Conservation (phyloP, 2,329 filamentous ascomycete species). For the Gaeumannomyces tritici region DNA sequence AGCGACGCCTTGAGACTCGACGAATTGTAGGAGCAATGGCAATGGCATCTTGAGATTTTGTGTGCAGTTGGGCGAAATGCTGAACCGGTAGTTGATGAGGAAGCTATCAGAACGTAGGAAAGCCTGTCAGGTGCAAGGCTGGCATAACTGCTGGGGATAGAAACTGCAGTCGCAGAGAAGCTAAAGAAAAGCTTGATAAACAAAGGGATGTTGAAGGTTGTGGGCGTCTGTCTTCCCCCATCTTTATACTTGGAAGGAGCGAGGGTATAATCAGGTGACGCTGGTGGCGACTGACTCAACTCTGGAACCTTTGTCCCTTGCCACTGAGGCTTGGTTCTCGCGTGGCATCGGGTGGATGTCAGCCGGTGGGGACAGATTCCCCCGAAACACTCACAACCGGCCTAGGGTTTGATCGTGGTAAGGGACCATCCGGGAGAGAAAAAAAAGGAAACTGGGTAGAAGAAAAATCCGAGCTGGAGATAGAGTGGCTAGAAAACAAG, state of each 20-base stretch:
- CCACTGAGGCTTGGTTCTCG: neutral
- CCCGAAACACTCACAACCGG: too few relatives aligned
- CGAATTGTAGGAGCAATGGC: too few relatives aligned
- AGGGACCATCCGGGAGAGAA: too few relatives aligned
- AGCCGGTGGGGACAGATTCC: too few relatives aligned
- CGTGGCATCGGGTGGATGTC: neutral
- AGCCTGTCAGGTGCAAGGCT: neutral
- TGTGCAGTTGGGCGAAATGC: too few relatives aligned
- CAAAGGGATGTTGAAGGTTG: neutral
- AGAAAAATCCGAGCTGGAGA: too few relatives aligned
- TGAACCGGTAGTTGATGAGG: neutral
- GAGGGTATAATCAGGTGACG: neutral
- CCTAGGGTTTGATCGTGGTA: too few relatives aligned
- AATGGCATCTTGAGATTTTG: too few relatives aligned
- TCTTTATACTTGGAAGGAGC: neutral
- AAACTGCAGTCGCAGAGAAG: neutral
- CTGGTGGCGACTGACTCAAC: neutral
- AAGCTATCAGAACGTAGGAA: neutral
- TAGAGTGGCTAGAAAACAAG: too few relatives aligned
- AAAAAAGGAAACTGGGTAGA: too few relatives aligned
- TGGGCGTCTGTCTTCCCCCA: neutral
- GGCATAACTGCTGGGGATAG: too few relatives aligned
- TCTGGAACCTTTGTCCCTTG: neutral
- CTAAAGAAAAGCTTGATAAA: neutral
- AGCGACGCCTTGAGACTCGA: neutral